Percentiles rank a stretch among this genome's conserved stretches.
Evolutionary conservation across 305 asterid species (phyloP).

Genomic region (Solanum hybrid): DNA sequence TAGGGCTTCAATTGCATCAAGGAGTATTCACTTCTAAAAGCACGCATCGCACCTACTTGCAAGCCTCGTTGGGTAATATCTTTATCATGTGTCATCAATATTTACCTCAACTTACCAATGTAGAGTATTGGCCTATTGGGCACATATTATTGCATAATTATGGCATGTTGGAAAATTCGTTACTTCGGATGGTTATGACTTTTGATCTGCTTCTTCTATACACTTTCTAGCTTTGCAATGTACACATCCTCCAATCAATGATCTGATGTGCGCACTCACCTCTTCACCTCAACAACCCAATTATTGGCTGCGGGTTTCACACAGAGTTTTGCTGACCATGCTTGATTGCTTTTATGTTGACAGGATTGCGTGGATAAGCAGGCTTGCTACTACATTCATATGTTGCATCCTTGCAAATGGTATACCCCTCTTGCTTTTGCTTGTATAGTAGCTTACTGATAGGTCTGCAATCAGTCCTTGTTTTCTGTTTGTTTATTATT

Average conservation of each 20-base stretch:
- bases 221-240: neutral
- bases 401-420: neutral
- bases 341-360: neutral
- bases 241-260: neutral
- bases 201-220: neutral
- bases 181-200: neutral
- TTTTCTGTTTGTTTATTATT: neutral
- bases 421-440: neutral
- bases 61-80: constrained; percentile 1
- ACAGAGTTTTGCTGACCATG: neutral
- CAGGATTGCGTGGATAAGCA: neutral
- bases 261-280: neutral
- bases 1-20: constrained; percentile 56
- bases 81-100: neutral
- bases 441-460: neutral
- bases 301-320: neutral
- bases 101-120: neutral
- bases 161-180: neutral
- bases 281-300: neutral
- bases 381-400: neutral
- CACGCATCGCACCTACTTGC: neutral
- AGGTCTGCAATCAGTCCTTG: neutral
- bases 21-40: constrained; percentile 34
- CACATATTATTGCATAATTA: neutral
- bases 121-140: neutral